Evolutionary conservation across 768 basidiomycete species (phyloP), one percentile per base, ranked within the genome.

Genomic region (Podaxis sp.): DNA sequence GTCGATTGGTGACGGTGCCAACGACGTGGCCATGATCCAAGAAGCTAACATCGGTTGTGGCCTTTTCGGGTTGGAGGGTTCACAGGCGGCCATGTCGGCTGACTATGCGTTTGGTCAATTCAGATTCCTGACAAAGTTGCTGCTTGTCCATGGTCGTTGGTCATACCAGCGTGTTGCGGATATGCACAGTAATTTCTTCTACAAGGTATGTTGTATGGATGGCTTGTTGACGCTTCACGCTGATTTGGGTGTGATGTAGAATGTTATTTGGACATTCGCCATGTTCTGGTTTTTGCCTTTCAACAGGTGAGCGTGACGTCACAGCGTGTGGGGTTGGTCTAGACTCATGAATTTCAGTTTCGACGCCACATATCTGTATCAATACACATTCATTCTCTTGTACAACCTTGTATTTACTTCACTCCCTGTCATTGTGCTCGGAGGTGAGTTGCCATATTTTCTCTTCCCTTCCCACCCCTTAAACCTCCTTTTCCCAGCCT

Each of bases 11-110:
- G 96, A 99, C 69, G 95, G 94, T 59, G 96, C 96, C 15, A 99
- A 99, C 71, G 96, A 99, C 71, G 96, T 99, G 24, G 95, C 96
- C 5, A 99, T 99, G 96, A 99, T 99, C 63, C 96, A 99, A 72
- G 96, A 96, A 70, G 96, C 96, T n/a, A 95, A 99, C 73, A 90
- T 99, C 67, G 96, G 96, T 2, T 93, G 95, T 70, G 96, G 96
- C 22, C 79, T 99, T 28, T 85, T 93, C 68, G 96, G 96, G 51
- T 84, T 96, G 40, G 96, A 99, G 73, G 96, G 96, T 55, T 96
- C 95, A 22, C 96, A 99, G 74, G 96, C 96, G 33, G 96, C 96
- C 53, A 98, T 98, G 96, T 97, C 95, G 4, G 96, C 96, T 5
- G 96, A 99, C 73, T 98, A 97, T 69, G 96, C 96, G 0, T 96